Evolutionary conservation across 345 rosid species (phyloP).

Genomic region (Acer yangbiense): DNA sequence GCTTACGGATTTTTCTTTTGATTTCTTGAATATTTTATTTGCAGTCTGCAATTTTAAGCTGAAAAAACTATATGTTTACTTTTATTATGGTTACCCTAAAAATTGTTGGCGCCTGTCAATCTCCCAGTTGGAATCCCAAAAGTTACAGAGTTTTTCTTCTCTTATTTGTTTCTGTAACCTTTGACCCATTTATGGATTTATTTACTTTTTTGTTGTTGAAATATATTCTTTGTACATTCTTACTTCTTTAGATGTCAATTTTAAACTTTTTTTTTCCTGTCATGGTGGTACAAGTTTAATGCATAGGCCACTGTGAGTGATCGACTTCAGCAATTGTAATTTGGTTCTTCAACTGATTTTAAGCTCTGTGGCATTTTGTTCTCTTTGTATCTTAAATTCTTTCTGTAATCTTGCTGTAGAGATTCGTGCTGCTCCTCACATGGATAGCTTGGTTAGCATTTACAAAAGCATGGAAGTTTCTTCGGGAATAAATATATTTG

Average conservation of each 20-base stretch:
- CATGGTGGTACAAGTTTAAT: not conserved
- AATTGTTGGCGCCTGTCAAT: not conserved
- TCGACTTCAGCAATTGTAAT: not conserved
- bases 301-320: not conserved
- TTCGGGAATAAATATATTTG: slow-evolving; percentile 67
- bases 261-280: not conserved
- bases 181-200: too few relatives aligned
- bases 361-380: not conserved
- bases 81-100: not conserved
- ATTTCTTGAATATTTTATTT: not conserved
- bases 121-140: too few relatives aligned
- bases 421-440: slow-evolving; percentile 86
- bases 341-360: not conserved
- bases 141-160: too few relatives aligned
- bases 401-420: slow-evolving; percentile 40
- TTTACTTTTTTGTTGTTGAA: not conserved
- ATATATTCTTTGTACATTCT: not conserved
- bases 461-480: slow-evolving; percentile 89
- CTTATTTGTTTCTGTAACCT: too few relatives aligned
- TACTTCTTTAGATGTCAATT: not conserved
- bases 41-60: too few relatives aligned
- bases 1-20: not conserved
- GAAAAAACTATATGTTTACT: not conserved
- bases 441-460: slow-evolving; percentile 88
- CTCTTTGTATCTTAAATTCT: not conserved